phyloP scores from a whole-genome alignment of 129 eudicot genomes.

The Saussurea involucrata region DNA sequence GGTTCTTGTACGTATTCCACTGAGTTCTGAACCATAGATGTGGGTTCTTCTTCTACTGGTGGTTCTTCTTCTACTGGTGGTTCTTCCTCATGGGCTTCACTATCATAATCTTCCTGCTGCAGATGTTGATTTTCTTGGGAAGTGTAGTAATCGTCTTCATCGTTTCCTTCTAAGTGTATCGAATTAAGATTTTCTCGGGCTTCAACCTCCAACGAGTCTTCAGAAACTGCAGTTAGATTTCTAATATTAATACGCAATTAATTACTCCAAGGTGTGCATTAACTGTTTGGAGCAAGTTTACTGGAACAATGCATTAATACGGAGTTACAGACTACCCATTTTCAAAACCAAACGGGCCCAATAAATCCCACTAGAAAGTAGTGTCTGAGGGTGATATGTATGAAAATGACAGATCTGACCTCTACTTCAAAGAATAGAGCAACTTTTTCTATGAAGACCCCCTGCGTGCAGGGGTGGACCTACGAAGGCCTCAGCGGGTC shows the following conservation, averaged over 20 bases:
- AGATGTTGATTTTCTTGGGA: conserved; percentile 53
- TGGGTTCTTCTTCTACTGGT: conserved; percentile 49
- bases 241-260: neutral
- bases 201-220: conserved; percentile 34
- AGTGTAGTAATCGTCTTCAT: conserved; percentile 55
- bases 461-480: neutral
- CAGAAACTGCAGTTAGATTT: conserved; percentile 17
- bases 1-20: conserved; percentile 28
- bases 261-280: neutral
- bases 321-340: neutral
- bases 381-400: neutral
- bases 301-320: neutral
- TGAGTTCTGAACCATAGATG: conserved; percentile 27
- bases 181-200: conserved; percentile 33
- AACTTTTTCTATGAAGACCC: neutral
- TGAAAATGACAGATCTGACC: neutral
- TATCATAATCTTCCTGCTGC: conserved; percentile 45
- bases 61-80: conserved; percentile 57
- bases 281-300: neutral
- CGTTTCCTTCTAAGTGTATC: conserved; percentile 53
- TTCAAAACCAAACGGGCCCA: neutral
- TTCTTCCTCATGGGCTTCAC: conserved; percentile 54
- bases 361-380: neutral
- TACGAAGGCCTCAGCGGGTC: no score
- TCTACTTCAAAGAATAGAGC: neutral